phyloP scores from a whole-genome alignment of 139 green algal species.

The Bryopsis sp. region DNA sequence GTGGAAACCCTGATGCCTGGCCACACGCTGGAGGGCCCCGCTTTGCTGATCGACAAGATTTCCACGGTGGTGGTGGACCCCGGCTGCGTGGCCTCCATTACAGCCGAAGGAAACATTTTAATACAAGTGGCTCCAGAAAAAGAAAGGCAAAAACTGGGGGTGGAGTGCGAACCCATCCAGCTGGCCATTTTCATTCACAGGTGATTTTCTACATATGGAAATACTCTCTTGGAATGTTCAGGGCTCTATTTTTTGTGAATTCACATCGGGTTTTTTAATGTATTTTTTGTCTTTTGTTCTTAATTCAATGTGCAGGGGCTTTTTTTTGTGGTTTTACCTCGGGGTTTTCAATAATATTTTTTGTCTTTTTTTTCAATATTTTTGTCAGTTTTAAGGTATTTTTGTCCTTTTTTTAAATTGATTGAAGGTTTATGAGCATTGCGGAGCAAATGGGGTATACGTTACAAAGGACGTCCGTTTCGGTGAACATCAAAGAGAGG shows the following conservation, averaged over 20 bases:
- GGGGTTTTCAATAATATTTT: too few species aligned
- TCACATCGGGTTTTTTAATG: too few species aligned
- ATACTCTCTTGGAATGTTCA: conserved; percentile 1
- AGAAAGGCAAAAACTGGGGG: neutral
- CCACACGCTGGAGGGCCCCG: conserved; percentile 57
- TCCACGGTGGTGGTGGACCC: conserved; percentile 90
- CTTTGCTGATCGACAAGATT: conserved; percentile 89
- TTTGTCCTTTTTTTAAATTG: neutral
- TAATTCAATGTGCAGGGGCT: too few species aligned
- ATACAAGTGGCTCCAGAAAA: conserved; percentile 44
- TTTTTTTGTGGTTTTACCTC: too few species aligned
- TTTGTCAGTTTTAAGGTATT: neutral
- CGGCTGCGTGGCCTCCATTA: conserved; percentile 65
- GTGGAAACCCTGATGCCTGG: conserved; percentile 52
- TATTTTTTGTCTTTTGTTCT: too few species aligned
- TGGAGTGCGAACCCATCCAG: conserved; percentile 75
- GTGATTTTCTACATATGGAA: conserved; percentile 1
- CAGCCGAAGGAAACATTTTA: conserved; percentile 58
- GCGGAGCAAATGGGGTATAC: conserved; percentile 97
- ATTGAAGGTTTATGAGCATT: conserved; percentile 88
- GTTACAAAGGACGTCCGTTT: conserved; percentile 85
- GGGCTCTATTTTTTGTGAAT: too few species aligned
- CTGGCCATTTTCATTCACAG: conserved; percentile 93
- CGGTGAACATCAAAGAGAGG: conserved; percentile 98
- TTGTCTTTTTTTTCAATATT: too few species aligned